These are phyloP conservation scores for Micractinium conductrix DNA, from an alignment of 139 green algal species.

Conservation along the genomic window DNA sequence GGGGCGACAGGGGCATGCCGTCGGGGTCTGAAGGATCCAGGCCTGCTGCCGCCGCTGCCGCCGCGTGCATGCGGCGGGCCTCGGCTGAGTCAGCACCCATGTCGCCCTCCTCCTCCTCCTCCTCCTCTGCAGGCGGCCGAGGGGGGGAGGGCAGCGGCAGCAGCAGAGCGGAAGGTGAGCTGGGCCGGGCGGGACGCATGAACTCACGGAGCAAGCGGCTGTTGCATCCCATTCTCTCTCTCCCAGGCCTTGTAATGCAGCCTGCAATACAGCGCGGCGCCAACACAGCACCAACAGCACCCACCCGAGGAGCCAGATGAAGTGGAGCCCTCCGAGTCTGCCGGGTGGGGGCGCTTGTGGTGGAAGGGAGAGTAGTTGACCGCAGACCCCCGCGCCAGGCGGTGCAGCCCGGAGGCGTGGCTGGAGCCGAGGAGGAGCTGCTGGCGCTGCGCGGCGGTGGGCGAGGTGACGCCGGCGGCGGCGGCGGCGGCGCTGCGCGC, in stretches of 20 bases:
- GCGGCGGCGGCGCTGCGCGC: background rate
- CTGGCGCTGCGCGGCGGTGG: background rate
- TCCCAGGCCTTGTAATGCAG: no score
- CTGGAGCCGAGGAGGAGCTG: conserved; percentile 15
- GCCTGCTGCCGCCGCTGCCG: background rate
- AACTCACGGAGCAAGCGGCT: no score
- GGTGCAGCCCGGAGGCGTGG: conserved; percentile 31
- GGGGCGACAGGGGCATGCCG: conserved; percentile 14
- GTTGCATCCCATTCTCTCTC: no score
- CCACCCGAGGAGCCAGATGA: conserved; percentile 13
- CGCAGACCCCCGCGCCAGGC: conserved; percentile 25
- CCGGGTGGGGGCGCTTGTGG: conserved; percentile 17
- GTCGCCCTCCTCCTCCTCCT: conserved; percentile 11
- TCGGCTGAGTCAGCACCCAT: conserved; percentile 10
- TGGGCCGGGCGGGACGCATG: no score
- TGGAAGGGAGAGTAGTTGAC: conserved; percentile 37
- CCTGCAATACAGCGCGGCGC: no score
- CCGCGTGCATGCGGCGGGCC: background rate
- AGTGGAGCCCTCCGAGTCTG: conserved; percentile 8
- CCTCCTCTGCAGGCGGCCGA: background rate
- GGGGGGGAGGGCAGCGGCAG: background rate
- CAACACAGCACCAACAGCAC: background rate
- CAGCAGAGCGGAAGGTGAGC: background rate
- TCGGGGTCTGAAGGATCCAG: background rate
- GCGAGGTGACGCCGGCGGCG: background rate